phyloP scores from a whole-genome alignment of 148 eudicot genomes.

The Vaccinium vitisidaea region DNA sequence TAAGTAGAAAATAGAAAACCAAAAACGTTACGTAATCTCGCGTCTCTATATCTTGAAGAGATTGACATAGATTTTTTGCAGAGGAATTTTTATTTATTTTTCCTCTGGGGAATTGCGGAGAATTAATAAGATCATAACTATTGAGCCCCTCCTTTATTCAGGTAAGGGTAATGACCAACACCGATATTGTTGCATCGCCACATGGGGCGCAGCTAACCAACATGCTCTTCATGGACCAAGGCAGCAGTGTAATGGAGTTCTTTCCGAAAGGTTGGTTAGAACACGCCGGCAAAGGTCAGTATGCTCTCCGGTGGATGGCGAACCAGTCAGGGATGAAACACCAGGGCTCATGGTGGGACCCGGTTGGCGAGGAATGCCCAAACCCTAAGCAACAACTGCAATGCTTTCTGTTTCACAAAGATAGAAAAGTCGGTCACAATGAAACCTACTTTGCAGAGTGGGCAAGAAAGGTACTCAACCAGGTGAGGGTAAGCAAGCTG shows the following conservation, averaged over 20 bases:
- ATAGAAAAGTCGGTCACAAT: conserved; percentile 42
- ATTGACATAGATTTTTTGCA: no score
- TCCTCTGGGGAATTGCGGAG: no score
- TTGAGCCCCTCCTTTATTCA: conserved; percentile 11
- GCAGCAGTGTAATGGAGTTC: conserved; percentile 53
- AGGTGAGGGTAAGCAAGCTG: conserved; percentile 28
- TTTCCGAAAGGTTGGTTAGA: conserved; percentile 55
- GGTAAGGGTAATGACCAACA: conserved; percentile 45
- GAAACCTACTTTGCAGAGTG: conserved; percentile 41
- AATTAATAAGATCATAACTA: no score
- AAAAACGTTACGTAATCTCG: no score
- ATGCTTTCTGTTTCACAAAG: conserved; percentile 35
- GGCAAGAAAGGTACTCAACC: conserved; percentile 28
- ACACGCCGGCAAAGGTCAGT: conserved; percentile 39
- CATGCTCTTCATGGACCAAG: conserved; percentile 51
- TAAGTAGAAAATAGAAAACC: no score
- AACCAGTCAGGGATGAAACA: conserved; percentile 42
- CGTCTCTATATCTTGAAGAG: no score
- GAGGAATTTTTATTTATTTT: no score
- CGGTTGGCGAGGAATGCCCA: conserved; percentile 34
- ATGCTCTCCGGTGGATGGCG: conserved; percentile 47
- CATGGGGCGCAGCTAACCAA: conserved; percentile 50
- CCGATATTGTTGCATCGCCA: conserved; percentile 44
- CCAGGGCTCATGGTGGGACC: conserved; percentile 49
- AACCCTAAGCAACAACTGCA: conserved; percentile 22